These are phyloP conservation scores for Lactarius tabidus DNA, from an alignment of 768 basidiomycete genomes.

Conservation along the genomic window DNA sequence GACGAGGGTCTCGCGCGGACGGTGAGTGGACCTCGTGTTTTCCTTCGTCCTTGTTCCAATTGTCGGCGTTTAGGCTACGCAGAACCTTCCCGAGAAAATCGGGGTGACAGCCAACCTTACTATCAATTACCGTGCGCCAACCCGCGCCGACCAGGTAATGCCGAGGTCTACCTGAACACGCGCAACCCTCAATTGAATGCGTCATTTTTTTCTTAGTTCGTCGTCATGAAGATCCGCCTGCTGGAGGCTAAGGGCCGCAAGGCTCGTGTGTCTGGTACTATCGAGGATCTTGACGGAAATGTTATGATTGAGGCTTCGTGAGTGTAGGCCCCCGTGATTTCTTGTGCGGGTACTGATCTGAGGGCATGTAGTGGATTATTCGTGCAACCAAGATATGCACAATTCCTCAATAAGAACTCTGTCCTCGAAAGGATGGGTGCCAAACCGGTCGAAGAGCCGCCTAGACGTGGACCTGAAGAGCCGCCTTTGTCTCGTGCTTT, in stretches of 20 bases:
- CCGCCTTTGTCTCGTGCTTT: constrained; percentile 11
- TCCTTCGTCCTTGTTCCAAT: constrained; percentile 1
- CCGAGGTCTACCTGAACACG: not conserved
- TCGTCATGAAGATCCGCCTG: constrained; percentile 71
- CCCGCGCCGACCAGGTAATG: constrained; percentile 78
- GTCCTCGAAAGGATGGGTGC: constrained; percentile 66
- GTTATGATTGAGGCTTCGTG: constrained; percentile 79
- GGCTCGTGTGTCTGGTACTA: constrained; percentile 57
- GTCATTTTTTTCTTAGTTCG: constrained; percentile 53
- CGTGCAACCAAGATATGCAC: constrained; percentile 86
- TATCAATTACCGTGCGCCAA: constrained; percentile 82
- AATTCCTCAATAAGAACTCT: constrained; percentile 58
- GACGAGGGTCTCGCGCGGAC: constrained; percentile 83
- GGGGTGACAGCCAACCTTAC: constrained; percentile 88
- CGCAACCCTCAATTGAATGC: not conserved
- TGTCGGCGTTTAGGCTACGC: constrained; percentile 56
- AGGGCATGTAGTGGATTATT: constrained; percentile 62
- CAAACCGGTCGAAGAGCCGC: constrained; percentile 32
- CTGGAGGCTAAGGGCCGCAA: constrained; percentile 75
- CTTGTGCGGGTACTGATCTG: not conserved
- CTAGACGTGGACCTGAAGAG: constrained; percentile 3
- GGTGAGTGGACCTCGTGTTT: constrained; percentile 42
- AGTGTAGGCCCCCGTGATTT: constrained; percentile 33
- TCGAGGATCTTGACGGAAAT: constrained; percentile 81
- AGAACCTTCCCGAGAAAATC: constrained; percentile 81